Conservation (phyloP, 345 rosid genomes). For the Aquilaria sinensis region DNA sequence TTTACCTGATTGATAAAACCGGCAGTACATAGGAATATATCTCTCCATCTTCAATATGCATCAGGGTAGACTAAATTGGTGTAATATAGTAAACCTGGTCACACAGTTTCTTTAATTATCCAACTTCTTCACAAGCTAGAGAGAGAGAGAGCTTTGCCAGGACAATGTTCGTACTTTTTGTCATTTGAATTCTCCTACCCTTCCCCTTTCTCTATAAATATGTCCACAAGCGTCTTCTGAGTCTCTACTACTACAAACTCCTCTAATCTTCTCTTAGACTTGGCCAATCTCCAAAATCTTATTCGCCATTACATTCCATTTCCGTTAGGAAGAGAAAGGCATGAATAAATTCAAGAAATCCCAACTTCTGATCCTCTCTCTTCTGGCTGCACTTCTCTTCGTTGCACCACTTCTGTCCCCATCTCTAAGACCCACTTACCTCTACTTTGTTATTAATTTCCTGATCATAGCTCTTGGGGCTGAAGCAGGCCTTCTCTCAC, state of each 20-base stretch:
- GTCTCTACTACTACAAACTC: slow-evolving; percentile 16
- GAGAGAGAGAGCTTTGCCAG: no score
- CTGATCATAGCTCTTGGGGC: slow-evolving; percentile 59
- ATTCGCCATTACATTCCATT: neutral
- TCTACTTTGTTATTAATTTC: slow-evolving; percentile 52
- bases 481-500: slow-evolving; percentile 56
- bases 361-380: slow-evolving; percentile 30
- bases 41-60: neutral
- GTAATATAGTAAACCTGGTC: no score
- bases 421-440: slow-evolving; percentile 40
- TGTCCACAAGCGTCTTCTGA: slow-evolving; percentile 5
- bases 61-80: no score
- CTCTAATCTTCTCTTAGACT: neutral
- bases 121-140: no score
- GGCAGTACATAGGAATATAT: no score
- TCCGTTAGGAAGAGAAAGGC: neutral
- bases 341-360: slow-evolving; percentile 44
- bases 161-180: slow-evolving; percentile 3
- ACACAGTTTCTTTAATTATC: no score
- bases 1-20: neutral
- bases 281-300: neutral
- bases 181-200: neutral
- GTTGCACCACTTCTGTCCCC: slow-evolving; percentile 46
- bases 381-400: slow-evolving; percentile 43
- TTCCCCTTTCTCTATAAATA: slow-evolving; percentile 13